A percentile compares a stretch with the other conserved stretches of the same genome.
Evolutionary conservation across 805 yeast genomes (phyloP).

Genomic region (Lipomyces starkeyi): DNA sequence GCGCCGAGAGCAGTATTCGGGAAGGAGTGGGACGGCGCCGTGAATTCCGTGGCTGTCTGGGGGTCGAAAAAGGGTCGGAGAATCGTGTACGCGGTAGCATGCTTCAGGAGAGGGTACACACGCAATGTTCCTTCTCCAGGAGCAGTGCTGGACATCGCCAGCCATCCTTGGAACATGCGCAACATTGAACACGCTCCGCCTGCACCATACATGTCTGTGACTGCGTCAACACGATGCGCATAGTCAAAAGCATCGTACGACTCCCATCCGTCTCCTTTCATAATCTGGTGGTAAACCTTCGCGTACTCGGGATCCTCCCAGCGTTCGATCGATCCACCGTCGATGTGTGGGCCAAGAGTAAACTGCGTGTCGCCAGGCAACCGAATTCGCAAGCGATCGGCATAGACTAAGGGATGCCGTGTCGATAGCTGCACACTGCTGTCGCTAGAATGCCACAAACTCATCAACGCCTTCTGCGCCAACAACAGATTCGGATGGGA

Average conservation of each 20-base stretch:
- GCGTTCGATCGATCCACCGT: constrained; percentile 53
- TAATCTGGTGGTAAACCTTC: constrained; percentile 48
- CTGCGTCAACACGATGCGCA: constrained; percentile 47
- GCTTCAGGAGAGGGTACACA: constrained; percentile 49
- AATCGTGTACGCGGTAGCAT: constrained; percentile 50
- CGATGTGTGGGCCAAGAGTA: constrained; percentile 51
- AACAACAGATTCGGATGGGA: constrained; percentile 48
- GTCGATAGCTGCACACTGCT: constrained; percentile 44
- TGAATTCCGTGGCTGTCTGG: constrained; percentile 2
- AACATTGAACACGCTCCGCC: constrained; percentile 47
- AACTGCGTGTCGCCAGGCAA: constrained; percentile 47
- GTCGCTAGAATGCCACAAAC: constrained; percentile 46
- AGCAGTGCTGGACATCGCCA: constrained; percentile 48
- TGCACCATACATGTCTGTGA: constrained; percentile 47
- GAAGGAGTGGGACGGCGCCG: constrained; percentile 15
- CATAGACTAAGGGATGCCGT: constrained; percentile 49
- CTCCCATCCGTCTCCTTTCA: constrained; percentile 52
- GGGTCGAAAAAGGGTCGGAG: constrained; percentile 48
- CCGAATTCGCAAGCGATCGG: constrained; percentile 53
- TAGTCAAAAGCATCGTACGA: constrained; percentile 51
- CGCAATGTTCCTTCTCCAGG: constrained; percentile 52
- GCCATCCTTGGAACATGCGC: constrained; percentile 55
- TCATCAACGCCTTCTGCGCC: constrained; percentile 44
- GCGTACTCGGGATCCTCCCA: constrained; percentile 55
- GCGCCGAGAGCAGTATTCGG: constrained; percentile 40